These are phyloP conservation scores for Verticillium zaregamsianum DNA, from an alignment of 2,329 filamentous ascomycete genomes.

Conservation along the genomic window DNA sequence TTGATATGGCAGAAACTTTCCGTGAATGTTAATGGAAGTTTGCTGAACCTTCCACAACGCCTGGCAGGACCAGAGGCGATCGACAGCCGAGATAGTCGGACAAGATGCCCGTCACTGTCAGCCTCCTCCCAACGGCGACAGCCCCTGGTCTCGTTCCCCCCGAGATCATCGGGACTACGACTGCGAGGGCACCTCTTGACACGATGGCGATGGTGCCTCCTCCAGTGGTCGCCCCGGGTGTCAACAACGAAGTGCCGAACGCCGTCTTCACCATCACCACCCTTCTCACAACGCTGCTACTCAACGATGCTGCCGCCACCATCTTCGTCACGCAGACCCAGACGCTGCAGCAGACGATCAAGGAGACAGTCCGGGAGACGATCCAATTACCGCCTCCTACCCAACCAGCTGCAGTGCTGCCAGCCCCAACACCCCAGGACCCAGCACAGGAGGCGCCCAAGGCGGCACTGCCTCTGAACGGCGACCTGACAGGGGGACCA, in stretches of 20 bases:
- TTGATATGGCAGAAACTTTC: not conserved
- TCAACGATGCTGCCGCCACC: not conserved
- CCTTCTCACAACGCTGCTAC: not conserved
- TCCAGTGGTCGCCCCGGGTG: not conserved
- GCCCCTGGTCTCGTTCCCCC: not conserved
- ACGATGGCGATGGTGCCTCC: not conserved
- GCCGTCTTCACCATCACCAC: not conserved
- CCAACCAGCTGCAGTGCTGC: not conserved
- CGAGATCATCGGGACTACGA: not conserved
- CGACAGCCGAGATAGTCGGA: not conserved
- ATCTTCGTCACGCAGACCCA: not conserved
- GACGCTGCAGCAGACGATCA: not conserved
- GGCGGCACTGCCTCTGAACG: not conserved
- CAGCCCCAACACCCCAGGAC: not conserved
- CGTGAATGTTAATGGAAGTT: not conserved
- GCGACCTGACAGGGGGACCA: not conserved
- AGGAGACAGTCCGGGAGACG: not conserved
- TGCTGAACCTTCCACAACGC: not conserved
- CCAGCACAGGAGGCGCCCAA: not conserved
- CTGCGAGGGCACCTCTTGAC: not conserved
- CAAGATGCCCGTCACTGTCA: slow-evolving; percentile 1
- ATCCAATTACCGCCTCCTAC: not conserved
- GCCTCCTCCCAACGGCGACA: not conserved
- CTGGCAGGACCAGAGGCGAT: not conserved
- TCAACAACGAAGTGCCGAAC: not conserved